Evolutionary conservation across 2,329 filamentous ascomycete genomes (phyloP).

Genomic region (Pseudogymnoascus sp.): DNA sequence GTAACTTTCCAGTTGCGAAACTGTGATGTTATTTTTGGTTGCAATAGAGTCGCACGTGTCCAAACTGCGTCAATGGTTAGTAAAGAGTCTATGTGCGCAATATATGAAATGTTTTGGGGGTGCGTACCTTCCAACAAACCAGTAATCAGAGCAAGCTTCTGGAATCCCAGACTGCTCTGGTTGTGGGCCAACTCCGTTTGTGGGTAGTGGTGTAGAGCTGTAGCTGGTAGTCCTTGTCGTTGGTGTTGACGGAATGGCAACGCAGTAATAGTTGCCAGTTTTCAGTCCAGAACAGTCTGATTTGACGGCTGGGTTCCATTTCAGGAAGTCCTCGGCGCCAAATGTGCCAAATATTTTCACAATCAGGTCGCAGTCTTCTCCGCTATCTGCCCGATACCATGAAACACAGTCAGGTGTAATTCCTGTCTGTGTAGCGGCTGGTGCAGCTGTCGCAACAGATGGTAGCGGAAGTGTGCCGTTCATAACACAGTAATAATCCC

Average conservation of each 20-base stretch:
- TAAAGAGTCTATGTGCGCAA: neutral
- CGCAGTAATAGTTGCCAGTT: slow-evolving; percentile 1
- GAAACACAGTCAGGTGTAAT: slow-evolving; percentile 3
- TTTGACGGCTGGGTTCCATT: slow-evolving; percentile 2
- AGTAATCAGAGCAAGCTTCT: neutral
- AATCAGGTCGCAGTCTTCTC: neutral
- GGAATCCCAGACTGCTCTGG: slow-evolving; percentile 10
- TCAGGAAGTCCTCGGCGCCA: neutral
- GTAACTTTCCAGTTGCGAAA: slow-evolving; percentile 1
- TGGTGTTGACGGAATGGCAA: slow-evolving; percentile 10
- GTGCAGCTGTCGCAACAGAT: slow-evolving; percentile 3
- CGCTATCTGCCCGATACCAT: slow-evolving; percentile 9
- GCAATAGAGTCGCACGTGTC: slow-evolving; percentile 9
- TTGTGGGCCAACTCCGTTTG: slow-evolving; percentile 11
- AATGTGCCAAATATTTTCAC: slow-evolving; percentile 11
- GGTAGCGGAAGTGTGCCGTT: slow-evolving; percentile 10
- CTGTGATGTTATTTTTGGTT: slow-evolving; percentile 5
- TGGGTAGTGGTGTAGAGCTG: neutral
- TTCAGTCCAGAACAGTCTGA: neutral
- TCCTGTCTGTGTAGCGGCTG: slow-evolving; percentile 4
- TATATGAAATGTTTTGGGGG: neutral
- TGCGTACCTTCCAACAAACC: slow-evolving; percentile 10
- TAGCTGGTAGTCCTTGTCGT: slow-evolving; percentile 8
- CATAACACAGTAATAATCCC: slow-evolving; percentile 12
- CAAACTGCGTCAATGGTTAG: neutral